These are phyloP conservation scores for Hyparrhenia diplandra DNA, from an alignment of 176 grass and related monocot species.

Conservation along the genomic window DNA sequence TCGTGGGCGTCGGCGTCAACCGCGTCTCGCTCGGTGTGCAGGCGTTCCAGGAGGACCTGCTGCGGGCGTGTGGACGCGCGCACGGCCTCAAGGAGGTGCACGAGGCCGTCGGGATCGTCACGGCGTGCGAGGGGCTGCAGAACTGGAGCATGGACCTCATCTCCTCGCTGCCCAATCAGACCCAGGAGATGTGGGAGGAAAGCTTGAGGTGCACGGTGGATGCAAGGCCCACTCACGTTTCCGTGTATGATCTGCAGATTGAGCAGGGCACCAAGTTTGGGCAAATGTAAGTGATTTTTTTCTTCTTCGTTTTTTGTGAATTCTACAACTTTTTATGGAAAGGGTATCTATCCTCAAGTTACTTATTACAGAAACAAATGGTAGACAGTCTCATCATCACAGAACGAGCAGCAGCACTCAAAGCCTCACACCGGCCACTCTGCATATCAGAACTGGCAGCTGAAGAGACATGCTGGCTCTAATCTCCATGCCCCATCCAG, in stretches of 20 bases:
- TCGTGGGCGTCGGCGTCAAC: conserved; percentile 69
- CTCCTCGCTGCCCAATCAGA: conserved; percentile 71
- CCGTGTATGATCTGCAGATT: conserved; percentile 84
- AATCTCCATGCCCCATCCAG: not conserved
- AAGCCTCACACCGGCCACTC: no score
- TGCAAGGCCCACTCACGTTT: conserved; percentile 59
- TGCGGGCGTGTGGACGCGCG: conserved; percentile 65
- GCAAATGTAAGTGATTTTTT: conserved; percentile 50
- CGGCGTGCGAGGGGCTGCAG: conserved; percentile 48
- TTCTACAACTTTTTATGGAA: not conserved
- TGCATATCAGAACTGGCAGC: not conserved
- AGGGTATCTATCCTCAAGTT: no score
- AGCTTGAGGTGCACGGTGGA: conserved; percentile 64
- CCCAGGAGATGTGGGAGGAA: conserved; percentile 80
- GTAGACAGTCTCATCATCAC: not conserved
- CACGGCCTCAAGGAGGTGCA: conserved; percentile 69
- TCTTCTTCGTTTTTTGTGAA: not conserved
- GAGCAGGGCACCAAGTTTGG: conserved; percentile 91
- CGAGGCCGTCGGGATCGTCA: conserved; percentile 62
- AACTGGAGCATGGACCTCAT: conserved; percentile 99
- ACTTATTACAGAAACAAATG: not conserved
- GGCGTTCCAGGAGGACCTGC: conserved; percentile 81
- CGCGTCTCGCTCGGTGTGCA: conserved; percentile 80
- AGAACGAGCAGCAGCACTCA: not conserved
- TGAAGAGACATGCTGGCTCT: not conserved